Conservation (phyloP, 2,329 filamentous ascomycete genomes). For the Colletotrichum sojae region DNA sequence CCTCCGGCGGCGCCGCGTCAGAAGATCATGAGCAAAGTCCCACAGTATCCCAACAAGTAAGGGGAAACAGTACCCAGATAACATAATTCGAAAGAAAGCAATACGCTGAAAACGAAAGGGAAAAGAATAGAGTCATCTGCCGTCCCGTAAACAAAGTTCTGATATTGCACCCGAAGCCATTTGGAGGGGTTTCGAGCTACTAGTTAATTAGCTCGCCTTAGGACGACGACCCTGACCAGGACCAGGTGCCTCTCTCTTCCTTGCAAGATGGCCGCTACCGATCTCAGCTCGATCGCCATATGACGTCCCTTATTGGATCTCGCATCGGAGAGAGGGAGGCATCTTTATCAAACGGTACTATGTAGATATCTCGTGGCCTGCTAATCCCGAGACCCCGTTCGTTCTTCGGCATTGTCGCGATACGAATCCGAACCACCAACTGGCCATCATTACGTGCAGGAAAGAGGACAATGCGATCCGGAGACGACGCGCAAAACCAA, state of each 20-base stretch:
- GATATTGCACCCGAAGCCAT: constrained; percentile 11
- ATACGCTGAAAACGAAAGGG: background rate
- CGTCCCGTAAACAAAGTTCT: constrained; percentile 24
- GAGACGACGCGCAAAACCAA: constrained; percentile 12
- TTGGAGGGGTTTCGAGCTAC: background rate
- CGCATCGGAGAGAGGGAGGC: background rate
- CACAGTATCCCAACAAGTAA: background rate
- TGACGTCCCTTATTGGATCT: constrained; percentile 25
- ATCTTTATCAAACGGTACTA: background rate
- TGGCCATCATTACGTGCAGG: background rate
- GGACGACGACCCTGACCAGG: too few relatives aligned
- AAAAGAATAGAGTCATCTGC: constrained; percentile 3
- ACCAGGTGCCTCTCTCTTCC: background rate
- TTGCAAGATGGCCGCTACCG: constrained; percentile 15
- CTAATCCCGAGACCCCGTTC: too few relatives aligned
- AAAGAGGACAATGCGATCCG: background rate
- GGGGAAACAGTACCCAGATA: too few relatives aligned
- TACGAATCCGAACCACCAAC: too few relatives aligned
- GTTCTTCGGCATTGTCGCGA: too few relatives aligned
- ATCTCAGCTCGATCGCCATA: constrained; percentile 10
- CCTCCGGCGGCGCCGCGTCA: background rate
- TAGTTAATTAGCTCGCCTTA: too few relatives aligned
- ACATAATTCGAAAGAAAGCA: background rate
- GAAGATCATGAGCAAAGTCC: background rate
- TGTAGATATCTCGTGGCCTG: too few relatives aligned